Evolutionary conservation across 2,329 filamentous ascomycete genomes (phyloP).

Genomic region (Hypomyces rosellus): DNA sequence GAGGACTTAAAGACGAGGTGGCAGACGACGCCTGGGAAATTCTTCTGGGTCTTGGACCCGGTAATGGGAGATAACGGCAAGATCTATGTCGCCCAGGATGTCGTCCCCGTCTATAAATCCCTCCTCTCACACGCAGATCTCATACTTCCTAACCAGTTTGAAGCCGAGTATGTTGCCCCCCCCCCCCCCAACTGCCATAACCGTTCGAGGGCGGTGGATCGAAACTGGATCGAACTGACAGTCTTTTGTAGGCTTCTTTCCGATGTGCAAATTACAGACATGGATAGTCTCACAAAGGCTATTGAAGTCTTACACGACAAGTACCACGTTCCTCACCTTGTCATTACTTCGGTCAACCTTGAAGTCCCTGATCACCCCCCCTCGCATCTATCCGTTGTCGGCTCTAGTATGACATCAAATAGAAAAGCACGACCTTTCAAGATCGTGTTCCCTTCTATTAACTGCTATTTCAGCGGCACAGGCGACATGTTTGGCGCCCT

Average conservation of each 20-base stretch:
- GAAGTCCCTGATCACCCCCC: conserved; percentile 44
- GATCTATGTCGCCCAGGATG: conserved; percentile 85
- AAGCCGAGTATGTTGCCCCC: conserved; percentile 67
- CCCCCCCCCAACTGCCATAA: not conserved
- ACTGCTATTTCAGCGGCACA: conserved; percentile 93
- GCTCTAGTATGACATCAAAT: conserved; percentile 61
- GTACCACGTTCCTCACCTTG: conserved; percentile 76
- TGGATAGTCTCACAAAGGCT: conserved; percentile 64
- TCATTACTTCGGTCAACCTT: conserved; percentile 85
- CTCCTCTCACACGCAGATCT: conserved; percentile 78
- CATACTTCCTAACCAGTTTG: conserved; percentile 94
- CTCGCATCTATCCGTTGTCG: conserved; percentile 62
- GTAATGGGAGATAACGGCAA: conserved; percentile 97
- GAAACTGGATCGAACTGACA: not conserved
- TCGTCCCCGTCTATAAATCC: conserved; percentile 82
- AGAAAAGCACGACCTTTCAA: conserved; percentile 76
- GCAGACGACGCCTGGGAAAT: conserved; percentile 58
- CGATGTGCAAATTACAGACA: conserved; percentile 73
- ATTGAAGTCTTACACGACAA: conserved; percentile 70
- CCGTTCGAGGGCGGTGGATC: not conserved
- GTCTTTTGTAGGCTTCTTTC: conserved; percentile 62
- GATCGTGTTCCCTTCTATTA: conserved; percentile 77
- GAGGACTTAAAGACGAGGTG: conserved; percentile 68
- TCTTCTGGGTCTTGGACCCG: conserved; percentile 97
- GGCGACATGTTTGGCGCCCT: conserved; percentile 98